Evolutionary conservation across 768 basidiomycete genomes (phyloP), one percentile per base, ranked within the genome.

Genomic region (Nevesoporus exiguus): DNA sequence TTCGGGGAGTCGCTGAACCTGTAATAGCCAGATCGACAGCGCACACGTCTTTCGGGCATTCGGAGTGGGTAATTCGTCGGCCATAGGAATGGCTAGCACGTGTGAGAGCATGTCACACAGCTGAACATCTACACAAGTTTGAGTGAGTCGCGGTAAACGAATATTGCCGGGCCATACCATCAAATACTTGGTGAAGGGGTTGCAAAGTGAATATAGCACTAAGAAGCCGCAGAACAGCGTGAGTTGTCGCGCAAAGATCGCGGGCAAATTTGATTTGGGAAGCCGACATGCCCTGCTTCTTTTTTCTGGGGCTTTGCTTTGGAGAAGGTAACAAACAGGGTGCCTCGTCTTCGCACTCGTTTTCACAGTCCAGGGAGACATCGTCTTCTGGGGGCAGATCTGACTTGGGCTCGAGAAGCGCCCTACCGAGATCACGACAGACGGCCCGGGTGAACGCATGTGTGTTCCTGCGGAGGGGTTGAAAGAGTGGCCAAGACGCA

Each of bases 41-140:
- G 88, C 88, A 54, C 81, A 90, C 1, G 91, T 93, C 67, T 93
- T 93, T n/a, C 91, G 82, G 11, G 88, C 80, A 64, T 92, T 92
- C 6, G 87, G 87, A 6, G 90, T 91, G 3, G 90, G 91, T 0
- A 93, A 70, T 25, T 79, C 74, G 5, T 78, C 73, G 0, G 86
- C 80, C 21, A 90, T 73, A 3, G 90, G 90, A 55, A 93, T 90
- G 7, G 85, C 81, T 9, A 93, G 73, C 9, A 88, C 75, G 11
- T 78, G 77, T 2, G 82, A 80, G 31, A 93, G 67, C 52, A 93
- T 80, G 29, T 73, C 72, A 19, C 75, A 68, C 5, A 90, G 76
- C 55, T 90, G 81, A 24, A 65, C 68, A 49, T 84, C 89, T 90
- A 62, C 43, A 36, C 6, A 54, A 44, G 42, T 17, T 42, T 49